phyloP scores from a whole-genome alignment of 495 filamentous ascomycete species.

The Aspergillus olivimuriae region DNA sequence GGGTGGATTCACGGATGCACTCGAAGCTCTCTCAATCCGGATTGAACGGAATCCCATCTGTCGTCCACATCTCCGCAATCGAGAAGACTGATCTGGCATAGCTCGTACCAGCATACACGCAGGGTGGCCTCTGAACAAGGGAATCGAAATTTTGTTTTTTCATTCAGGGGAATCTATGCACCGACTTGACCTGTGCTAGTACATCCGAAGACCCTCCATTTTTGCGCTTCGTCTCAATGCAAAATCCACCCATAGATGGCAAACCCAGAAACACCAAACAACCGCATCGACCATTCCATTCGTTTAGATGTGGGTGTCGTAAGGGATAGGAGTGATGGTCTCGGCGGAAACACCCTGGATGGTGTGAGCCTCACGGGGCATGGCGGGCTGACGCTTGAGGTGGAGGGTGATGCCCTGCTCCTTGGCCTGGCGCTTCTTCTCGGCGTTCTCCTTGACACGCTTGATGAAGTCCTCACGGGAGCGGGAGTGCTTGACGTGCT shows the following conservation, averaged over 20 bases:
- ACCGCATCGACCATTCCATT: slow-evolving; percentile 35
- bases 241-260: slow-evolving; percentile 33
- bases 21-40: no score
- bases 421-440: slow-evolving; percentile 87
- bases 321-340: slow-evolving; percentile 84
- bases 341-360: slow-evolving; percentile 80
- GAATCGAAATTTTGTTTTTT: slow-evolving; percentile 41
- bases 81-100: neutral
- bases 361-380: slow-evolving; percentile 71
- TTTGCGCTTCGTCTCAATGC: slow-evolving; percentile 40
- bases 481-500: slow-evolving; percentile 91
- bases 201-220: slow-evolving; percentile 29
- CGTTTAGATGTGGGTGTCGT: slow-evolving; percentile 96
- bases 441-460: slow-evolving; percentile 92
- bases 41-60: no score
- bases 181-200: slow-evolving; percentile 38
- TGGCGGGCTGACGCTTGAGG: slow-evolving; percentile 82
- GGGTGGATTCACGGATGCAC: no score
- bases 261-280: slow-evolving; percentile 43
- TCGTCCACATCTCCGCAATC: neutral
- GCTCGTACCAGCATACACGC: neutral
- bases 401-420: slow-evolving; percentile 74
- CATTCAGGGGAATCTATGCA: slow-evolving; percentile 51
- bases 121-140: slow-evolving; percentile 11
- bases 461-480: slow-evolving; percentile 92